Base-by-base conservation (phyloP, 2,329 filamentous ascomycete species). In the Aspergillus quadrilineatus region DNA sequence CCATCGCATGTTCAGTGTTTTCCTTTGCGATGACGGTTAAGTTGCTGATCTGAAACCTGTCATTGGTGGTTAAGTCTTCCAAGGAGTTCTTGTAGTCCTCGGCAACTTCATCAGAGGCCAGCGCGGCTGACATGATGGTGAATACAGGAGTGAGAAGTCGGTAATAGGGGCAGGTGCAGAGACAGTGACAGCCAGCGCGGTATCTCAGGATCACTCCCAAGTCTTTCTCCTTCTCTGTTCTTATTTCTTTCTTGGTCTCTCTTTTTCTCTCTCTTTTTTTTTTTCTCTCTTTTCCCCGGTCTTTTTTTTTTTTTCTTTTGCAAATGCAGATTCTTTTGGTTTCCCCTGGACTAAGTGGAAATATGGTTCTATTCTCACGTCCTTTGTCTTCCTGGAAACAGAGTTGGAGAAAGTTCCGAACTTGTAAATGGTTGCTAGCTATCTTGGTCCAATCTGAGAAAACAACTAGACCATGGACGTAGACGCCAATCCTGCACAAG, bases 1-100 rank as follows among this genome's bases (percentile, higher is more conserved):
- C 90, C 74, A 95, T 85, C 36, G 94, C 94, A 79, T 97, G 89
- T 76, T 96, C 92, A 63, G 92, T 97, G 69, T 96, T 96, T 76
- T 99, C 94, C 75, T 95, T 91, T 58, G 94, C 94, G 76, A 99
- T 97, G 73, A 96, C 87, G 60, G 94, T 99, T 77, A 99, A 78
- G 77, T 95, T 97, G 81, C 89, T 93, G 75, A 99, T 99, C 77
- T 97, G 93, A 76, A 91, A 91, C 70, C 92, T 88, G 77, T 91
- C 90, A 78, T 97, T 97, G 72, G 87, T 84, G 63, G 89, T 90
- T 69, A 99, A 82, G 75, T 97, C 93, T 77, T 96, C 90, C 72
- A 99, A 81, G 53, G 92, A 94, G 70, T 91, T 89, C 73, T 89
- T 90, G 79, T 96, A 99, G 78, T 97, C 94, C 75, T 93, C 89